Base-by-base conservation (phyloP, 257 asterid genomes). In the Gentiana macrophylla region DNA sequence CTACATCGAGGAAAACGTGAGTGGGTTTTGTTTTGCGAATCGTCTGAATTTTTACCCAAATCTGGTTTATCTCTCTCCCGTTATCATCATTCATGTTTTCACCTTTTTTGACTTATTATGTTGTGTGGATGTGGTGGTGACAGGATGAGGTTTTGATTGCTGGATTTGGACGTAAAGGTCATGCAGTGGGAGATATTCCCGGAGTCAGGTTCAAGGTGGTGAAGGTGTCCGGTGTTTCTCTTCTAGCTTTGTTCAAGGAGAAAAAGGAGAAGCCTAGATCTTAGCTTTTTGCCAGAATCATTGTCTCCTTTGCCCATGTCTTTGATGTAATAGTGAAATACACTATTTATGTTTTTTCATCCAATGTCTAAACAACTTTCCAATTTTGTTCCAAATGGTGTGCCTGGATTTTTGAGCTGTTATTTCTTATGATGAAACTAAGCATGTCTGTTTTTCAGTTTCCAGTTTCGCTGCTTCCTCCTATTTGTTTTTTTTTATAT, bases 61-160 rank as follows among this genome's bases (percentile, higher is more conserved):
- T 35, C 47, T 36, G 7, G 10, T 43, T 51, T 44, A 32, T 44
- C 41, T 44, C 11, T 57, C 37, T 24, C 4, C 50, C 24, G 12
- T 5, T 44, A 1, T 46, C 1, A 62, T 35, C 53, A 1, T 47
- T 32, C 37, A 12, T 43, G 4, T 3, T 8, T 13, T 50, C 37
- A 1, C n/a, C 49, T 8, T 12, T 13, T 59, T 6, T 35, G 37
- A 55, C 48, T 13, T 67, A 7, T 49, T 35, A 12, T 49, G 12
- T 10, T n/a, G 10, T 35, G 36, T 3, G 32, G 11, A 12, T 32
- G 37, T 57, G 32, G 44, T 57, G 33, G 53, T 33, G 36, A 13
- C 82, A 84, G 94, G 91, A 84, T 33, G 94, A 84, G 67, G 94
- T 84, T 54, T 70, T 84, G 82, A 84, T 84, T 52, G 94, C 94